phyloP scores from a whole-genome alignment of 371 early-diverging fungal species.

The Caulochytrium protostelioides region DNA sequence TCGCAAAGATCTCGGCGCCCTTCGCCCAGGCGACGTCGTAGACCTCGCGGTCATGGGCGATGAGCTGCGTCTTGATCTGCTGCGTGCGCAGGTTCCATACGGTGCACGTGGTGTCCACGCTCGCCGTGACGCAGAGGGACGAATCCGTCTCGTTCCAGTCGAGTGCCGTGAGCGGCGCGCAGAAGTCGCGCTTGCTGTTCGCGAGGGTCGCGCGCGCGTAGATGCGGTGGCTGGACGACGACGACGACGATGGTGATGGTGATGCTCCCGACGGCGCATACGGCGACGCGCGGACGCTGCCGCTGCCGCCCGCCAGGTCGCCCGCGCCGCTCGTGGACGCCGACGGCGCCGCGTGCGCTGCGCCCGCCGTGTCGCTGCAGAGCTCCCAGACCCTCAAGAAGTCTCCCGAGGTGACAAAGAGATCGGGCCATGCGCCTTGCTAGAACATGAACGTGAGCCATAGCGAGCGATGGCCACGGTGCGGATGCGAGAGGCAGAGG shows the following conservation, averaged over 20 bases:
- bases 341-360: too few species aligned
- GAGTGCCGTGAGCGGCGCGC: conserved; percentile 80
- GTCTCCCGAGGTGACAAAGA: conserved; percentile 74
- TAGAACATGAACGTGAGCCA: neutral
- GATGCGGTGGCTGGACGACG: neutral
- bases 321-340: too few species aligned
- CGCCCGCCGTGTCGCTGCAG: too few species aligned
- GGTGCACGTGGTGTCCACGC: conserved; percentile 93
- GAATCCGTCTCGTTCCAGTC: conserved; percentile 87
- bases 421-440: conserved; percentile 21
- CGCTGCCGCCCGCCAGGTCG: too few species aligned
- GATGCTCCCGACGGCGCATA: too few species aligned
- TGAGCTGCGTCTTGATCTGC: conserved; percentile 87
- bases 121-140: conserved; percentile 60
- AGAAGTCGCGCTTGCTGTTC: conserved; percentile 42
- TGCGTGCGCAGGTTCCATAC: conserved; percentile 82
- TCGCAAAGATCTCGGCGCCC: conserved; percentile 77
- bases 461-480: neutral
- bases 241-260: too few species aligned
- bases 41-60: conserved; percentile 92
- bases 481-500: too few species aligned
- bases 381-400: conserved; percentile 69
- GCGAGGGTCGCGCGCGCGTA: too few species aligned
- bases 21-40: conserved; percentile 83
- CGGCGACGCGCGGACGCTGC: too few species aligned